Evolutionary conservation across 148 eudicot genomes (phyloP).

Genomic region (Bassia scoparia): DNA sequence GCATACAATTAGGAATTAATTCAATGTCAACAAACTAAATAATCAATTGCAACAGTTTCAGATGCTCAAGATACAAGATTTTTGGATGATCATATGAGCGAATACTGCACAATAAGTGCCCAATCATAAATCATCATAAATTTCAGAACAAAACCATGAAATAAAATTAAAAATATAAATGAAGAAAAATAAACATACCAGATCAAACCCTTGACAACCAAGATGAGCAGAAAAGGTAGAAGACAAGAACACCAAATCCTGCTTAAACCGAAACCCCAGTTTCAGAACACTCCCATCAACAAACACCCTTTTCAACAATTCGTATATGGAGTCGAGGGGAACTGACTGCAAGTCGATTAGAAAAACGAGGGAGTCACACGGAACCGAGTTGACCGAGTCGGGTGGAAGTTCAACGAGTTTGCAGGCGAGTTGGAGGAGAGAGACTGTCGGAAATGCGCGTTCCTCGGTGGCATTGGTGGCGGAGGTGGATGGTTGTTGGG

Average conservation of each 20-base stretch:
- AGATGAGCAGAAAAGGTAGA: slow-evolving; percentile 57
- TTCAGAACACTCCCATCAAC: slow-evolving; percentile 46
- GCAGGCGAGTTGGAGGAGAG: slow-evolving; percentile 91
- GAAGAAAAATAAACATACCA: slow-evolving; percentile 29
- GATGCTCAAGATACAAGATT: background rate
- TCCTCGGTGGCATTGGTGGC: slow-evolving; percentile 26
- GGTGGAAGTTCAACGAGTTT: slow-evolving; percentile 29
- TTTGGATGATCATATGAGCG: background rate
- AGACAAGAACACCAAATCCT: slow-evolving; percentile 70
- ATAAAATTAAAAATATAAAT: background rate
- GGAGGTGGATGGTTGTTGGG: slow-evolving; percentile 28
- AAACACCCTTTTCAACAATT: slow-evolving; percentile 43
- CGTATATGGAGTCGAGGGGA: slow-evolving; percentile 38
- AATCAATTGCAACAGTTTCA: background rate
- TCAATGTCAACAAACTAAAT: background rate
- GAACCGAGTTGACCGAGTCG: background rate
- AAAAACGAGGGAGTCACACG: slow-evolving; percentile 35
- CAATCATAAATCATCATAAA: background rate
- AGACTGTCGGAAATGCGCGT: slow-evolving; percentile 58
- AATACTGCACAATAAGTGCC: background rate
- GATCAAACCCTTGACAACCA: slow-evolving; percentile 65
- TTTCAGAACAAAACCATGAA: background rate
- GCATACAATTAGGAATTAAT: background rate
- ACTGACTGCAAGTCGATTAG: slow-evolving; percentile 52
- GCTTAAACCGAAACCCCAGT: slow-evolving; percentile 81